Base-by-base conservation (phyloP, 2,329 filamentous ascomycete species). In the Fusarium lateritium region DNA sequence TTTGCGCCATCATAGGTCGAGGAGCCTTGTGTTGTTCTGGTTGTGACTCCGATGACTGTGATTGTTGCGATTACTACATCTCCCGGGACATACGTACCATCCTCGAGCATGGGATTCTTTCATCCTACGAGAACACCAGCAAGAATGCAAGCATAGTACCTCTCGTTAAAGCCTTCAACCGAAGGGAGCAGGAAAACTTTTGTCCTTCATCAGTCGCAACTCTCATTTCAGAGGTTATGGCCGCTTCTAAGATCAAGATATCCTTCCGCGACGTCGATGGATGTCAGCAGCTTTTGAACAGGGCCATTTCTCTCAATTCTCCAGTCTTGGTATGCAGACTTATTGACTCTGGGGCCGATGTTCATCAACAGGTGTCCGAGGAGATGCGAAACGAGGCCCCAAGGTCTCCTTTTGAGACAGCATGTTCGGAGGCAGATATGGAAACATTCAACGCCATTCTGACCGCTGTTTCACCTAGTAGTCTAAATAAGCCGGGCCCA, bases 251-350 rank as follows among this genome's bases (percentile, higher is more conserved):
- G 2, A 5, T 22, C 17, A 14, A 2, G 7, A 6, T 2, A 1
- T 17, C 31, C 4, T 15, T 55, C 3, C 3, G n/a, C 4, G 7
- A 10, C 7, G 5, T 22, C 11, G n/a, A 38, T 2, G 22, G 19
- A 2, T 2, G 14, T 5, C 36, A 52, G 7, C 26, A 6, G 9
- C 11, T 57, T 3, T n/a, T 44, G 3, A 15, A 6, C 1, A 24
- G 6, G 14, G 38, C 46, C 3, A 13, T 52, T 0, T 31, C 1
- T 1, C 6, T 2, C 2, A 21, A 7, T 3, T 11, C 8, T 2
- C 6, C n/a, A 1, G 8, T 4, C 0, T 9, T 57, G 2, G 8
- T 24, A 0, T 6, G 7, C 1, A 28, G 21, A 7, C 21, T 52
- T 1, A 43, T 38, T 4, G 5, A 19, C 6, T 14, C 31, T 4